A percentile compares a stretch with the other conserved stretches of the same genome.
These are phyloP conservation scores for Yarrowia phangngaensis DNA, from an alignment of 805 yeast species.

Conservation along the genomic window DNA sequence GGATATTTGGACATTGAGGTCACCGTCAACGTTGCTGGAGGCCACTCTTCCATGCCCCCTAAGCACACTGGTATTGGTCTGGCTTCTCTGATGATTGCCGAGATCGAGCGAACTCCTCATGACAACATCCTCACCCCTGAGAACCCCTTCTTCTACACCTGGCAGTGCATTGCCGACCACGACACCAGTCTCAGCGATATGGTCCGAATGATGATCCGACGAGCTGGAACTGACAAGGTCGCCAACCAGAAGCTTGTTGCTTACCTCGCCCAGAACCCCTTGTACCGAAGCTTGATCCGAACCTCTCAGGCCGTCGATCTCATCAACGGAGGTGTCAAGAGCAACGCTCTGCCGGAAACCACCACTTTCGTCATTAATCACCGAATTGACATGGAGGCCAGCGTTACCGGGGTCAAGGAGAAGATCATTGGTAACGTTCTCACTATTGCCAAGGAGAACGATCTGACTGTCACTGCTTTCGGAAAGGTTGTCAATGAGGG, in stretches of 20 bases:
- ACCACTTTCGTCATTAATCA: constrained; percentile 56
- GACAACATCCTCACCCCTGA: constrained; percentile 45
- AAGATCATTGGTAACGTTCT: constrained; percentile 42
- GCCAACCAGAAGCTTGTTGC: constrained; percentile 26
- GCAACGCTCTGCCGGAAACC: constrained; percentile 72
- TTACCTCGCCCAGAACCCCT: constrained; percentile 3
- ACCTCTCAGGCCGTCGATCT: constrained; percentile 70
- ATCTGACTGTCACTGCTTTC: constrained; percentile 46
- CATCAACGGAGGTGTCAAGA: constrained; percentile 67
- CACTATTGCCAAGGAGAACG: constrained; percentile 47
- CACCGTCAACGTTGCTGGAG: constrained; percentile 57
- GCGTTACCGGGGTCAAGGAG: constrained; percentile 44
- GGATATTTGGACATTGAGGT: constrained; percentile 50
- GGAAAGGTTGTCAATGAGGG: constrained; percentile 39
- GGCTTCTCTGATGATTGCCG: constrained; percentile 44
- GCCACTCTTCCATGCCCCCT: constrained; percentile 72
- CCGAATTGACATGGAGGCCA: constrained; percentile 57
- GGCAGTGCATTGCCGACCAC: constrained; percentile 64
- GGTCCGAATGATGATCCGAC: constrained; percentile 31
- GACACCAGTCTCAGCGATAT: constrained; percentile 37
- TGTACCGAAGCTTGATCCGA: constrained; percentile 39
- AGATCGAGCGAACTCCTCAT: constrained; percentile 57
- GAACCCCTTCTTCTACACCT: constrained; percentile 57
- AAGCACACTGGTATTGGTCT: constrained; percentile 71
- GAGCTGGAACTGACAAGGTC: constrained; percentile 31